Conservation (phyloP, 257 asterid species). For the Ophiorrhiza pumila region DNA sequence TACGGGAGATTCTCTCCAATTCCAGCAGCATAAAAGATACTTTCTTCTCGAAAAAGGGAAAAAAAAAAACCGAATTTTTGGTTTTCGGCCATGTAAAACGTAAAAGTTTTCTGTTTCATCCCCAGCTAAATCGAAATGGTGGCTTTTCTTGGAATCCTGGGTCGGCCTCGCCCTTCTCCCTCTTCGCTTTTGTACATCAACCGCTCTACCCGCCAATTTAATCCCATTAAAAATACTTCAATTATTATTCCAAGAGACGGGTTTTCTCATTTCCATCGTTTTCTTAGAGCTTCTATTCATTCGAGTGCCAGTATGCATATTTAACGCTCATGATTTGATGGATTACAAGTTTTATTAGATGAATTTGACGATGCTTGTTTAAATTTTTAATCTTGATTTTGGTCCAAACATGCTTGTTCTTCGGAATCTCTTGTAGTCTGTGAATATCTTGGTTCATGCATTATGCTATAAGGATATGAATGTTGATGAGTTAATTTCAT, state of each 20-base stretch:
- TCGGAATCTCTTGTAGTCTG: too few relatives aligned
- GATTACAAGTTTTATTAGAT: not conserved
- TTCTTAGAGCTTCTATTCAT: constrained; percentile 48
- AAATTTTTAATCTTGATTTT: not conserved
- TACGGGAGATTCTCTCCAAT: constrained; percentile 1
- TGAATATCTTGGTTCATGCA: not conserved
- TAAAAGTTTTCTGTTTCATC: not conserved
- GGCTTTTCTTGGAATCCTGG: constrained; percentile 33
- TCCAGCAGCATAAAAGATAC: not conserved
- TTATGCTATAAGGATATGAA: not conserved
- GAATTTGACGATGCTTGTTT: not conserved
- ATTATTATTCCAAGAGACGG: constrained; percentile 32
- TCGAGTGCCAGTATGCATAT: constrained; percentile 43
- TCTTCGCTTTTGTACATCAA: constrained; percentile 39
- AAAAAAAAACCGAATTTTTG: too few relatives aligned
- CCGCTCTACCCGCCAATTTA: constrained; percentile 37
- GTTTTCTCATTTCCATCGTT: constrained; percentile 29
- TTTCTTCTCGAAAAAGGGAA: not conserved
- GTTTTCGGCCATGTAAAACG: too few relatives aligned
- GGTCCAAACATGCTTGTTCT: too few relatives aligned
- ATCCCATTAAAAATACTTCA: constrained; percentile 20
- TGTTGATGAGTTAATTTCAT: not conserved
- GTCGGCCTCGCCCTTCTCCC: constrained; percentile 37
- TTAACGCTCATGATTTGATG: not conserved
- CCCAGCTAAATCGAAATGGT: constrained; percentile 34